Percentiles rank a stretch among this genome's conserved stretches.
phyloP scores from a whole-genome alignment of 2,329 filamentous ascomycete genomes.

The Phoma herbarum region DNA sequence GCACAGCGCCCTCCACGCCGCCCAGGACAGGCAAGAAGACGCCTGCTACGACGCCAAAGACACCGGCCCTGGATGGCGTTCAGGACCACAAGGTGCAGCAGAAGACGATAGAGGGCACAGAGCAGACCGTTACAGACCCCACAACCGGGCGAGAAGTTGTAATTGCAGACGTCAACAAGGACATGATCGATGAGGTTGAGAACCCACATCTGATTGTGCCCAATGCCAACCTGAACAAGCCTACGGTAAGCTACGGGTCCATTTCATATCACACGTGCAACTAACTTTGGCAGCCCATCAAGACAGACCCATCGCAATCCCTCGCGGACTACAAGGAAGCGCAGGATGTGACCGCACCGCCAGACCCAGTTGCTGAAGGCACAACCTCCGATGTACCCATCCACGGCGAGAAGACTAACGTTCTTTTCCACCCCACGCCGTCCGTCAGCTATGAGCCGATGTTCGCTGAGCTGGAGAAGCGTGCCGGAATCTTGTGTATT shows the following conservation, averaged over 20 bases:
- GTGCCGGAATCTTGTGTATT: constrained; percentile 74
- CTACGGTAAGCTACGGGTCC: constrained; percentile 60
- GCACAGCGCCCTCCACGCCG: constrained; percentile 32
- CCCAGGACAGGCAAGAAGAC: constrained; percentile 52
- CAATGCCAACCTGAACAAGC: constrained; percentile 84
- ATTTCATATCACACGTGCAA: not conserved
- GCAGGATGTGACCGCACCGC: constrained; percentile 90
- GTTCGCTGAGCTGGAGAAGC: constrained; percentile 77
- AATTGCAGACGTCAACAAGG: constrained; percentile 81
- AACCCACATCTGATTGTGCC: constrained; percentile 82
- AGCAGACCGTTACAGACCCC: constrained; percentile 79
- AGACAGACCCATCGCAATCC: constrained; percentile 75
- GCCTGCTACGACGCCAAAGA: constrained; percentile 33
- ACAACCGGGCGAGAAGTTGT: constrained; percentile 86
- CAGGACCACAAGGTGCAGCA: constrained; percentile 59
- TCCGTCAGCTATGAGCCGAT: constrained; percentile 90
- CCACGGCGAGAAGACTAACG: constrained; percentile 94
- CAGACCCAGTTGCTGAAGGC: constrained; percentile 82
- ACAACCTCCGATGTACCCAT: constrained; percentile 94
- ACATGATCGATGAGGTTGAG: constrained; percentile 74
- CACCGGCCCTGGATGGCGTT: constrained; percentile 45
- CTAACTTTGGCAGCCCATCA: constrained; percentile 62
- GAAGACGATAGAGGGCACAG: constrained; percentile 56
- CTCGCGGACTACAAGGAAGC: constrained; percentile 82
- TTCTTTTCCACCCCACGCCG: constrained; percentile 94